Evolutionary conservation across 768 basidiomycete species (phyloP).

Genomic region (Amanita polypyramis): DNA sequence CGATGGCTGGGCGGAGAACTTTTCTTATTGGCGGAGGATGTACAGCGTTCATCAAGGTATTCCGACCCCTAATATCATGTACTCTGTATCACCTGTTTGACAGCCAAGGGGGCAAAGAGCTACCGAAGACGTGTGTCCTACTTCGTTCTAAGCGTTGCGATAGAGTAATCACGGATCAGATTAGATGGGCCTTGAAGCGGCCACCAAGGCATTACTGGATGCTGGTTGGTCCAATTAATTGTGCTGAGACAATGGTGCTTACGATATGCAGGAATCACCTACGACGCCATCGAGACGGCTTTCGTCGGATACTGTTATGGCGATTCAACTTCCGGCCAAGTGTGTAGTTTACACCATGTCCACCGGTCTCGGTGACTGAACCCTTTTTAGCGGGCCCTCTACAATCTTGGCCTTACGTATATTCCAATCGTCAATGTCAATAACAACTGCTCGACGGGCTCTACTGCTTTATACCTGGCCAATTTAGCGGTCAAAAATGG

Average conservation of each 20-base stretch:
- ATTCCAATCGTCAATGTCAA: slow-evolving; percentile 84
- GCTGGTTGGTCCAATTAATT: slow-evolving; percentile 39
- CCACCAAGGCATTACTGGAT: slow-evolving; percentile 79
- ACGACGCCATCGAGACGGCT: slow-evolving; percentile 65
- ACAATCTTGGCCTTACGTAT: slow-evolving; percentile 73
- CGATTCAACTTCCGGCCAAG: slow-evolving; percentile 71
- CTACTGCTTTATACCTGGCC: slow-evolving; percentile 66
- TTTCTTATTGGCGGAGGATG: slow-evolving; percentile 69
- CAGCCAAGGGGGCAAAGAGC: slow-evolving; percentile 58
- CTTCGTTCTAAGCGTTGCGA: not conserved
- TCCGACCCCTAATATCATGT: not conserved
- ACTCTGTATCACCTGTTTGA: not conserved
- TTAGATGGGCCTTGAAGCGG: slow-evolving; percentile 82
- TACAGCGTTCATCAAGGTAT: slow-evolving; percentile 72
- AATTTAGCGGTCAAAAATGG: slow-evolving; percentile 63
- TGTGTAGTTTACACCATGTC: slow-evolving; percentile 16
- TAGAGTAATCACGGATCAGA: not conserved
- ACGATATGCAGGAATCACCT: slow-evolving; percentile 54
- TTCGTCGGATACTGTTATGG: slow-evolving; percentile 75
- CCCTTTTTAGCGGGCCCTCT: slow-evolving; percentile 51
- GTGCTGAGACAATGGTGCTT: not conserved
- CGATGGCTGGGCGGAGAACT: slow-evolving; percentile 34
- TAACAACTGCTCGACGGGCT: slow-evolving; percentile 82
- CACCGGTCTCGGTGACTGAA: not conserved
- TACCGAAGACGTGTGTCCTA: slow-evolving; percentile 55